phyloP scores from a whole-genome alignment of 305 asterid species.

The Andrographis paniculata region DNA sequence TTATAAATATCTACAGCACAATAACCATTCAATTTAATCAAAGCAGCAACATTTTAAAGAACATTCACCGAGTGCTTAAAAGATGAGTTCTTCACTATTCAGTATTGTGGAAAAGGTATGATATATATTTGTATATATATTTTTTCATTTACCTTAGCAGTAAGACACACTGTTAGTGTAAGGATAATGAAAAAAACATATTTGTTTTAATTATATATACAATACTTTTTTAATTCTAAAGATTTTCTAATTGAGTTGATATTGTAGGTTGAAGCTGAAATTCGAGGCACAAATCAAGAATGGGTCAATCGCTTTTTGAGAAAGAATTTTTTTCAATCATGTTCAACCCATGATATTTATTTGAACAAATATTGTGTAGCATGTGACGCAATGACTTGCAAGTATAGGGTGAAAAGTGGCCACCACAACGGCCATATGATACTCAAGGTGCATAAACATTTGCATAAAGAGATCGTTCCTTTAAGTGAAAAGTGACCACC shows the following conservation, averaged over 20 bases:
- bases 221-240: no score
- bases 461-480: no score
- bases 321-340: conserved; percentile 25
- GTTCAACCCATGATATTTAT: conserved; percentile 19
- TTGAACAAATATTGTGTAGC: conserved; percentile 32
- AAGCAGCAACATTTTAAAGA: no score
- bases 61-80: neutral
- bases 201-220: neutral
- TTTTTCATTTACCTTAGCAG: no score
- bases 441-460: no score
- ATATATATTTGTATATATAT: neutral
- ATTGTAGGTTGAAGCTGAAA: neutral
- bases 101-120: neutral
- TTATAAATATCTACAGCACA: no score
- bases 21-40: no score
- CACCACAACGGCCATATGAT: no score
- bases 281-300: neutral
- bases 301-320: neutral
- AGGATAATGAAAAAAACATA: no score
- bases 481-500: no score
- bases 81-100: neutral
- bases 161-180: no score
- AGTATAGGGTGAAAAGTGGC: conserved; percentile 17
- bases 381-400: conserved; percentile 28
- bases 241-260: no score